Evolutionary conservation across 2,329 filamentous ascomycete species (phyloP), one percentile per base, ranked within the genome.

Genomic region (Trichoderma afroharzianum): DNA sequence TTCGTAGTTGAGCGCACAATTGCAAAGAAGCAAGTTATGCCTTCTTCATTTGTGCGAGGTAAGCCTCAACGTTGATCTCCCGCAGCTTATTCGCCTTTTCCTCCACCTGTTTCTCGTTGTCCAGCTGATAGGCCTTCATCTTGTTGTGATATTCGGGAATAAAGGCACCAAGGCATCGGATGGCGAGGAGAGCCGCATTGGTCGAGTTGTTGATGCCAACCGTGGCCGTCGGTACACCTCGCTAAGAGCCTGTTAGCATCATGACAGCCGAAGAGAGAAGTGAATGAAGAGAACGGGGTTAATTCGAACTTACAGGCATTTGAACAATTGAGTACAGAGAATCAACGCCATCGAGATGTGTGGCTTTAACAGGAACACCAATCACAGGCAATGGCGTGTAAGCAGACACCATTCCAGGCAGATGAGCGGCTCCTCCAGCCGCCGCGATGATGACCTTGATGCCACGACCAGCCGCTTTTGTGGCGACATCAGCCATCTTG

Each of bases 171-270:
- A 94, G 79, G 39, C 93, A 91, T 21, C 91, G 84, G 24, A 91
- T 86, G 0, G 92, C 92, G n/a, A 93, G 82, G 21, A 94, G 83
- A 0, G 89, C 92, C 0, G 92, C 92, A 76, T 94, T 95, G 70
- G 91, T 91, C 28, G 90, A 92, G 82, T 94, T 94, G 81, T 93
- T 93, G 80, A 94, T 93, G 12, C 89, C 92, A 4, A 95, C 91
- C 0, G 92, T 94, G 6, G 92, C 92, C 15, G 91, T 90, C 11
- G 92, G 92, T 63, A 91, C 88, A 14, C 92, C 92, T 76, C 87
- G 81, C 67, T 70, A 12, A 2, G 24, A 4, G 12, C 2, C 8
- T 12, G 14, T 68, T 14, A 68, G 64, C n/a, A 4, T 47, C 1
- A 4, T 26, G 3, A 36, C 8, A 6, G 4, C 79, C 81, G 73